Percentiles rank a stretch among this genome's conserved stretches.
phyloP scores from a whole-genome alignment of 345 rosid genomes.

The Pugionium cornutum region DNA sequence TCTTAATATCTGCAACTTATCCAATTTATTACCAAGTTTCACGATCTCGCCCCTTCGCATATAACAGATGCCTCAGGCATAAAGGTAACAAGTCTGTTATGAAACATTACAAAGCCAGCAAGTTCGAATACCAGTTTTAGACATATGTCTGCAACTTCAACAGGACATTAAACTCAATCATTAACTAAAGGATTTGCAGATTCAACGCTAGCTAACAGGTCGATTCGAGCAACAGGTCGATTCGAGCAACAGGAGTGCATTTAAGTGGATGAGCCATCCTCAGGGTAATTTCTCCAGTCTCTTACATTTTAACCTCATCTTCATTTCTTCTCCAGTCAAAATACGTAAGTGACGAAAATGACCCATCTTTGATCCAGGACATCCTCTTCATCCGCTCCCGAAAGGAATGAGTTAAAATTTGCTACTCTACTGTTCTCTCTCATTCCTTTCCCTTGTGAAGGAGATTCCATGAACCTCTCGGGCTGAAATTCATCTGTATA shows the following conservation, averaged over 20 bases:
- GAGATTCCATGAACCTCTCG: conserved; percentile 38
- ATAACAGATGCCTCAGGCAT: not conserved
- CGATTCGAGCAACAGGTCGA: conserved; percentile 18
- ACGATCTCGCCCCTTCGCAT: not conserved
- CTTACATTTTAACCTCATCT: conserved; percentile 38
- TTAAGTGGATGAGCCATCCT: conserved; percentile 40
- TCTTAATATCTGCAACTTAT: conserved; percentile 28
- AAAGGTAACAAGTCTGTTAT: conserved; percentile 6
- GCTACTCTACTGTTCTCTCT: conserved; percentile 11
- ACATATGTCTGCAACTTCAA: no score
- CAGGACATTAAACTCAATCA: not conserved
- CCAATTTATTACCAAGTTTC: conserved; percentile 8
- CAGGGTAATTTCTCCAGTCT: conserved; percentile 32
- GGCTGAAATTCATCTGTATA: conserved; percentile 38
- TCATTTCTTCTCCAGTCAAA: conserved; percentile 37
- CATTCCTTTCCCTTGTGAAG: conserved; percentile 19
- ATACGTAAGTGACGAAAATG: conserved; percentile 15
- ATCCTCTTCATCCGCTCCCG: conserved; percentile 43
- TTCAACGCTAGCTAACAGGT: not conserved
- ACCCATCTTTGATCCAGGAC: conserved; percentile 38
- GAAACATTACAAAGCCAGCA: no score
- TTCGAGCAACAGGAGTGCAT: conserved; percentile 39
- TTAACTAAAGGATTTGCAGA: conserved; percentile 21
- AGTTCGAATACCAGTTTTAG: not conserved
- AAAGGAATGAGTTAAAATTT: conserved; percentile 36